A percentile compares a stretch with the other conserved stretches of the same genome.
phyloP scores from a whole-genome alignment of 768 basidiomycete genomes.

The Paxillus ammoniavirescens region DNA sequence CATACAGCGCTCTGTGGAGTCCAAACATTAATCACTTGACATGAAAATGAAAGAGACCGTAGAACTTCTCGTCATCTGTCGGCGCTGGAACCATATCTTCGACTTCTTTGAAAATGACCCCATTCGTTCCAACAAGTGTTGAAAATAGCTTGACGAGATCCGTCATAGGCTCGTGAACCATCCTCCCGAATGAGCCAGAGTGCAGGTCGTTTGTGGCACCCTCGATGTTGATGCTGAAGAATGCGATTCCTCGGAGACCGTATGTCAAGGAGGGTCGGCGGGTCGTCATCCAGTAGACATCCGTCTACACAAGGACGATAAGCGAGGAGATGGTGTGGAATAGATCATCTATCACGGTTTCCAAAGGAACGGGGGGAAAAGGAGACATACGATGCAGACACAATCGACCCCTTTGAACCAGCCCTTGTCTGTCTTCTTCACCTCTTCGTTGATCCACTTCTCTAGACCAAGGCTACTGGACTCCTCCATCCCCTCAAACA shows the following conservation, averaged over 20 bases:
- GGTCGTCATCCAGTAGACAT: conserved; percentile 88
- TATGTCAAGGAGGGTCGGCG: conserved; percentile 77
- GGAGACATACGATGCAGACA: conserved; percentile 72
- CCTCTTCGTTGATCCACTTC: conserved; percentile 72
- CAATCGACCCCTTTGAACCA: conserved; percentile 85
- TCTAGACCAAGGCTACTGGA: conserved; percentile 83
- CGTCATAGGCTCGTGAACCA: conserved; percentile 86
- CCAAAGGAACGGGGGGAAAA: background rate
- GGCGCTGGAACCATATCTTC: conserved; percentile 75
- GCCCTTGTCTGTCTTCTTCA: conserved; percentile 50
- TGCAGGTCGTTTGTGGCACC: conserved; percentile 87
- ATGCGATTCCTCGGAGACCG: conserved; percentile 79
- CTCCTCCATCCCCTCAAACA: conserved; percentile 97
- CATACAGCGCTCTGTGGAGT: conserved; percentile 51
- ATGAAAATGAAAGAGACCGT: background rate
- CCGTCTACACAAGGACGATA: conserved; percentile 45
- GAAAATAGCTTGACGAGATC: conserved; percentile 77
- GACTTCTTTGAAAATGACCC: conserved; percentile 81
- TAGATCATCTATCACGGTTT: background rate
- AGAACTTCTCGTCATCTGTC: conserved; percentile 43
- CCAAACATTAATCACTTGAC: no score
- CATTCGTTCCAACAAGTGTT: conserved; percentile 70
- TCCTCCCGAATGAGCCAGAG: conserved; percentile 79
- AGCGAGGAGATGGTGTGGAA: no score
- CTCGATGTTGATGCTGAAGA: conserved; percentile 74